Evolutionary conservation across 192 early-diverging fungal species (phyloP), one percentile per base, ranked within the genome.

Genomic region (Entomortierella chlamydospora): DNA sequence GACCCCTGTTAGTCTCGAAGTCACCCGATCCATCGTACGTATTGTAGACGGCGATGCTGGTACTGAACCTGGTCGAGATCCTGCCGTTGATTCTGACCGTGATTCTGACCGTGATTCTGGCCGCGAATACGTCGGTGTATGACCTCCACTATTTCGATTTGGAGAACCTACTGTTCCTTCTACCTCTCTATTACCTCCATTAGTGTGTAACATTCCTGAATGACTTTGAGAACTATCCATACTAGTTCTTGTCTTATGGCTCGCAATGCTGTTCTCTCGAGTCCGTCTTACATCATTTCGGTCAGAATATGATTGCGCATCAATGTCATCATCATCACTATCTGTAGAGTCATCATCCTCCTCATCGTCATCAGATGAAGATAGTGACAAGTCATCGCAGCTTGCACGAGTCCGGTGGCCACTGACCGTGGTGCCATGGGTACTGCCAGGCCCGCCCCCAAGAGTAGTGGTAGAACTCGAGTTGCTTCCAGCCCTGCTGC

Each of bases 291-390:
- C 30, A 17, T 51, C 53, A 17, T 58, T 29, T 23, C 56, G 52
- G 31, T 47, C 20, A 0, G 31, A 30, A 20, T 20, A 52, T 30
- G 22, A 29, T 15, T 30, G 52, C 17, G 28, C 28, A n/a, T 70
- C 56, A 26, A 60, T 65, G 28, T 79, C 68, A 20, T 79, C 76
- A 23, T 70, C 74, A 26, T 70, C 76, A 41, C 76, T 79, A 22
- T 79, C 76, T 3, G 76, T 79, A 55, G 76, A 79, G 42, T 79
- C 62, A 30, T 74, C 72, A 23, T 79, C 76, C 11, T 79, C 76
- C 4, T 79, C 76, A 25, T 79, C 76, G 50, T 79, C 68, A 50
- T 79, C 76, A 5, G 76, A 79, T 22, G 76, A 70, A 18, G 76
- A 79, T 26, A 79, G n/a, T 31, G 68, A 79, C 15, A 79, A 30